Conservation (phyloP, 768 basidiomycete species). For the Nidula microcarpa region DNA sequence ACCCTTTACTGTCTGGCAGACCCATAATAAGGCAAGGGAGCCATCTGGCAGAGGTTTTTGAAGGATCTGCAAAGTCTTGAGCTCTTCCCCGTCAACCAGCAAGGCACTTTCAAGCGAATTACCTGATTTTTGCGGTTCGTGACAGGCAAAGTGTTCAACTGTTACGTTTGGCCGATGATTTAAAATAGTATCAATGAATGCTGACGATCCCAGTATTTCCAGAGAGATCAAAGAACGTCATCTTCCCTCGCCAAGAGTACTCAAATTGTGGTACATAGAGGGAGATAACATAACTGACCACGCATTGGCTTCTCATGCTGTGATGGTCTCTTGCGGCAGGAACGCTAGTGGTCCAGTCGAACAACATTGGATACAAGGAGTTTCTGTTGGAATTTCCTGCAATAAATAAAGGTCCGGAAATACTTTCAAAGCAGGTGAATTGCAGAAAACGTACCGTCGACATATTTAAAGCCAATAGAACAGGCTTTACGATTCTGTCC, state of each 20-base stretch:
- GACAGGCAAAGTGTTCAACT: neutral
- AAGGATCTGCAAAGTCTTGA: neutral
- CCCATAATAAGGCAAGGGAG: neutral
- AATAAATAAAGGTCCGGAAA: neutral
- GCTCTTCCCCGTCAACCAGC: neutral
- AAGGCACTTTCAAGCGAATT: neutral
- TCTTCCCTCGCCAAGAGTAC: neutral
- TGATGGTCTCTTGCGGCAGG: neutral
- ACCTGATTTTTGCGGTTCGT: neutral
- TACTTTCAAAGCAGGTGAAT: too few species aligned
- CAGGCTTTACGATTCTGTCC: neutral
- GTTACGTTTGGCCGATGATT: neutral
- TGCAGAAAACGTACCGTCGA: neutral
- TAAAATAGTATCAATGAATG: neutral
- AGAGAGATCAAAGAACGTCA: too few species aligned
- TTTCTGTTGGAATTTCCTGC: neutral
- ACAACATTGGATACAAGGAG: neutral
- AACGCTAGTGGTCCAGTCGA: neutral
- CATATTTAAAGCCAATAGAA: neutral
- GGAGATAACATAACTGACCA: neutral
- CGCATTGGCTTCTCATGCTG: neutral
- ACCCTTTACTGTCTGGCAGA: neutral
- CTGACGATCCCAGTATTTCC: too few species aligned
- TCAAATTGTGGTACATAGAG: neutral
- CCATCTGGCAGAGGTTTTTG: neutral